Base-by-base conservation (phyloP, 2,329 filamentous ascomycete species). In the Fusarium haematococcum region DNA sequence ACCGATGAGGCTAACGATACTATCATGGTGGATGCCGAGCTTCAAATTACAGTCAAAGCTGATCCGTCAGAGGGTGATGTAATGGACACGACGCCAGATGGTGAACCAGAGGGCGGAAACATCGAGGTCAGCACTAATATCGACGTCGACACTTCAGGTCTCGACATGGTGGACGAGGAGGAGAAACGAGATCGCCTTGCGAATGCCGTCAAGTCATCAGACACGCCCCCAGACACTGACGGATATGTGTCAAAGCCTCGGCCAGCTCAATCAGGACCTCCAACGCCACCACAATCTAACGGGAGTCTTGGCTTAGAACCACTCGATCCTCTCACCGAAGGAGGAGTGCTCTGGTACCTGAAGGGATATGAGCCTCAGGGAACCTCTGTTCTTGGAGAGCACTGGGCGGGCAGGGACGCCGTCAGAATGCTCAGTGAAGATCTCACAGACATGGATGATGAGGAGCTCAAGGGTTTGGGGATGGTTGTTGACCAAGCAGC, bases 391-490 rank as follows among this genome's bases (percentile, higher is more conserved):
- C 87, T 94, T 65, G 92, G 93, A 74, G 93, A 96, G 82, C 88
- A 91, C 62, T 83, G 81, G 80, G 79, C 90, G 0, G 94, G 92
- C 2, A 88, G 92, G 37, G 93, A 95, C 65, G 91, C 93, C 1
- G 83, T 87, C 39, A 85, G 88, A 32, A 86, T 85, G 76, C 91
- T 96, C 82, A 97, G 94, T 78, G 95, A 98, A 82, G 94, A 96
- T 76, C 87, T 98, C 25, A 97, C 94, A 66, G 96, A 98, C 80
- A 91, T 98, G 80, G 95, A 97, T 77, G 95, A 98, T 74, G 95
- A 97, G 61, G 94, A 96, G 83, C 86, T 98, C 67, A 92, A 94
- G 78, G 94, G 93, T 37, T 85, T 95, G 37, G 87, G 85, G 37
- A 85, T 86, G 58, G 88, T 89, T 73, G 85, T 90, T 33, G 87